Evolutionary conservation across 305 asterid species (phyloP).

Genomic region (Caryopteris hybrid): DNA sequence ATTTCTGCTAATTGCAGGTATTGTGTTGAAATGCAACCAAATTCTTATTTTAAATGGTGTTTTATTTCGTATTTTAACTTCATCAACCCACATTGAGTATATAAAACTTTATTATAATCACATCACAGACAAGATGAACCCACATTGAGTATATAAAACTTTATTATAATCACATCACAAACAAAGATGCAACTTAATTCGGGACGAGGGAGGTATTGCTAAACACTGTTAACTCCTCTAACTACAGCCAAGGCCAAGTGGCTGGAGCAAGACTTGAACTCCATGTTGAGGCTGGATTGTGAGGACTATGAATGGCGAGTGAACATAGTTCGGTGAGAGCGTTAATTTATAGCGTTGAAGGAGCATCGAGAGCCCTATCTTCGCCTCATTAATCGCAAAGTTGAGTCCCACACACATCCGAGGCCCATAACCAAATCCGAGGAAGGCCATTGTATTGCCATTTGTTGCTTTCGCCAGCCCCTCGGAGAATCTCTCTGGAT

Average conservation of each 20-base stretch:
- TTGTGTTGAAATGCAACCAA: no score
- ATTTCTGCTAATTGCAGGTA: no score
- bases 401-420: slow-evolving; percentile 60
- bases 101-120: no score
- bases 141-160: no score
- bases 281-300: slow-evolving; percentile 66
- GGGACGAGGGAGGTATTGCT: no score
- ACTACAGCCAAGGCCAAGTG: background rate
- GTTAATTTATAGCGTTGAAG: slow-evolving; percentile 47
- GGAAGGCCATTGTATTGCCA: slow-evolving; percentile 37
- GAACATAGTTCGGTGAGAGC: slow-evolving; percentile 53
- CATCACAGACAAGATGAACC: no score
- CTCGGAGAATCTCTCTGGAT: slow-evolving; percentile 51
- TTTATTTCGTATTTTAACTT: no score
- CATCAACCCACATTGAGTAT: no score
- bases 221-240: background rate
- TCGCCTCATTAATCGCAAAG: slow-evolving; percentile 55
- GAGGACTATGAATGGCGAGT: slow-evolving; percentile 52
- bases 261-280: slow-evolving; percentile 42
- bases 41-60: no score
- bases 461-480: slow-evolving; percentile 40
- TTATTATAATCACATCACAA: no score
- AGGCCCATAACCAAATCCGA: slow-evolving; percentile 59
- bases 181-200: no score
- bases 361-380: slow-evolving; percentile 61